A percentile compares a stretch with the other conserved stretches of the same genome.
Conservation (phyloP, 345 rosid species). For the Hypericum androsaemum region DNA sequence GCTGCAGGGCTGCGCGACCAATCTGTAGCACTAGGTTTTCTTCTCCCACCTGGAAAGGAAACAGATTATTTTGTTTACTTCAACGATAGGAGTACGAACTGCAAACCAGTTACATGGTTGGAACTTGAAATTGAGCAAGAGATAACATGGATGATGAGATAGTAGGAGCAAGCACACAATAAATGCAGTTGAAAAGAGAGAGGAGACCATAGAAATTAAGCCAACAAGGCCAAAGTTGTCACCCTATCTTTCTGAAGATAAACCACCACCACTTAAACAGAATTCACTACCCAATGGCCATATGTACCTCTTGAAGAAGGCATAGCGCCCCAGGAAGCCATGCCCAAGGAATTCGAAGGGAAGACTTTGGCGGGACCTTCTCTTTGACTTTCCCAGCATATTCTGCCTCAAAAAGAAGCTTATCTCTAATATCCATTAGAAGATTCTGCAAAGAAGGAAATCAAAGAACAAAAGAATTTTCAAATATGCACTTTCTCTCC, state of each 20-base stretch:
- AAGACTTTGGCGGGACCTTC: slow-evolving; percentile 61
- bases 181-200: too few species aligned
- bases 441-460: slow-evolving; percentile 45
- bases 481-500: too few species aligned
- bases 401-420: slow-evolving; percentile 91
- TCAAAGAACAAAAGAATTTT: neutral
- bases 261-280: neutral
- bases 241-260: neutral
- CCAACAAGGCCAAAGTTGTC: too few species aligned
- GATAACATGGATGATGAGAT: too few species aligned
- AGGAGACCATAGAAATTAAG: too few species aligned
- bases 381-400: slow-evolving; percentile 77
- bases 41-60: slow-evolving; percentile 64
- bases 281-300: neutral
- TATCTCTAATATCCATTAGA: slow-evolving; percentile 84
- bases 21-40: slow-evolving; percentile 68
- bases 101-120: too few species aligned
- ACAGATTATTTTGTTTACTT: neutral
- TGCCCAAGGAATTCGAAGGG: slow-evolving; percentile 67
- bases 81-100: too few species aligned
- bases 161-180: too few species aligned
- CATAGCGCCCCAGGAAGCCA: slow-evolving; percentile 94
- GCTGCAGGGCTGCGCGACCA: slow-evolving; percentile 71
- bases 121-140: too few species aligned
- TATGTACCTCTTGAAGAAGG: slow-evolving; percentile 85